These are phyloP conservation scores for Psophocarpus tetragonolobus DNA, from an alignment of 306 rosid genomes.

Conservation along the genomic window DNA sequence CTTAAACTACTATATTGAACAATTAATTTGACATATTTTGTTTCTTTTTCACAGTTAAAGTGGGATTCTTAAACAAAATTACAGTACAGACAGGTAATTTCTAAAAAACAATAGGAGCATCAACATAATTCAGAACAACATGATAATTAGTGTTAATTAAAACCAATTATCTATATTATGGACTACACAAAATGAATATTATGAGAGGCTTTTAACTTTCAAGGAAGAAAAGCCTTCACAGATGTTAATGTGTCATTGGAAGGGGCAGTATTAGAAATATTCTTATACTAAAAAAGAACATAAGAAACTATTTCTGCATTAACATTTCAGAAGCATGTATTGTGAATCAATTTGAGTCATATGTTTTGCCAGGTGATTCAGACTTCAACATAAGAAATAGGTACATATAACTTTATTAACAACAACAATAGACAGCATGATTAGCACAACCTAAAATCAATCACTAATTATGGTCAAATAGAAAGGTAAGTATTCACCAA, in stretches of 20 bases:
- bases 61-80: neutral
- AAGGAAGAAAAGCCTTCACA: neutral
- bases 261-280: neutral
- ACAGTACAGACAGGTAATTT: neutral
- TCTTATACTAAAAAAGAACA: neutral
- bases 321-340: neutral
- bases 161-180: neutral
- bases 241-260: neutral
- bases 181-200: neutral
- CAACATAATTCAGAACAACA: neutral
- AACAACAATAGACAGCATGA: neutral
- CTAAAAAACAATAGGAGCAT: constrained; percentile 16
- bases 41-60: neutral
- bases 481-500: neutral
- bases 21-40: neutral
- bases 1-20: constrained; percentile 7
- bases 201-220: neutral
- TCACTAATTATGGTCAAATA: neutral
- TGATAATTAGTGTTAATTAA: neutral
- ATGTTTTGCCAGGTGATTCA: neutral
- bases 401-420: neutral
- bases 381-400: neutral
- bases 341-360: constrained; percentile 5
- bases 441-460: neutral
- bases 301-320: neutral